Evolutionary conservation across 2,329 filamentous ascomycete species (phyloP).

Genomic region (Monosporascus cannonballus): DNA sequence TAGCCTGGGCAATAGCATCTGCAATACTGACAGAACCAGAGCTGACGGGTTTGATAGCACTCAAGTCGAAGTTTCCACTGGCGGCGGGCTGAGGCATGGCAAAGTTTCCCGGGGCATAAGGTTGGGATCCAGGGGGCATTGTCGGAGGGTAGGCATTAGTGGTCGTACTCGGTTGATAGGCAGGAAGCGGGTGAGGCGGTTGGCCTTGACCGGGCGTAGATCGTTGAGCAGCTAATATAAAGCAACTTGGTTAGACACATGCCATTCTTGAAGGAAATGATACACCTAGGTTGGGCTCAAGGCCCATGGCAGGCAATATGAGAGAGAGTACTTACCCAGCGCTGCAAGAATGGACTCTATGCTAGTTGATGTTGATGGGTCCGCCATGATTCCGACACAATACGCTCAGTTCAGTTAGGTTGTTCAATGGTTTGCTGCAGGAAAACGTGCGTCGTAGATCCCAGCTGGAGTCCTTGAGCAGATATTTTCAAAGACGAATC

Average conservation of each 20-base stretch:
- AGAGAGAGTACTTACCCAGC: background rate
- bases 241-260: slow-evolving; percentile 11
- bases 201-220: slow-evolving; percentile 38
- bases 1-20: slow-evolving; percentile 79
- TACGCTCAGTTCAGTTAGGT: background rate
- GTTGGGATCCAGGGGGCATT: slow-evolving; percentile 33
- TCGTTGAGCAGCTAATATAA: slow-evolving; percentile 36
- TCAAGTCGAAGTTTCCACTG: slow-evolving; percentile 74
- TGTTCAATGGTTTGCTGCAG: background rate
- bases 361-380: background rate
- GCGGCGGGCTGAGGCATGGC: slow-evolving; percentile 61
- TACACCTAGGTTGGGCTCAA: slow-evolving; percentile 11
- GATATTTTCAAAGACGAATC: background rate
- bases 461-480: background rate
- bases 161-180: slow-evolving; percentile 30
- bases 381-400: background rate
- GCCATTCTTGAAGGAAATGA: slow-evolving; percentile 1
- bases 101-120: slow-evolving; percentile 34
- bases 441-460: background rate
- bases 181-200: slow-evolving; percentile 26
- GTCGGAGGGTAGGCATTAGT: slow-evolving; percentile 30
- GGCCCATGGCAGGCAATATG: background rate
- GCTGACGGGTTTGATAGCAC: slow-evolving; percentile 70
- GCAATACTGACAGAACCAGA: slow-evolving; percentile 78
- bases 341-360: background rate